Base-by-base conservation (phyloP, 2,329 filamentous ascomycete species). In the Aphanocladium album region DNA sequence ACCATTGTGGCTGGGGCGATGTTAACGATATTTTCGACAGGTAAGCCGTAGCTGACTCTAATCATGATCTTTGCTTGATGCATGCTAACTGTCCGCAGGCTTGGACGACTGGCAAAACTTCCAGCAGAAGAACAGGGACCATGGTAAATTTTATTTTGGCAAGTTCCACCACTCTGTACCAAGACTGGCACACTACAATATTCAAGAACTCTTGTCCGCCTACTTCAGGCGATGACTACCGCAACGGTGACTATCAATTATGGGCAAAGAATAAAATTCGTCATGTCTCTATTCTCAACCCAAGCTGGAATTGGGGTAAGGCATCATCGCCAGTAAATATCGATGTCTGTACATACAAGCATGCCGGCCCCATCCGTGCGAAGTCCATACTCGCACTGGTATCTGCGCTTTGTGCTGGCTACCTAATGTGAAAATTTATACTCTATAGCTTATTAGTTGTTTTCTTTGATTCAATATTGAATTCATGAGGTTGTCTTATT, bases 11-110 rank as follows among this genome's bases (percentile, higher is more conserved):
- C n/a, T 68, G 65, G 64, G 55, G 62, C 6, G 61, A 64, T 23
- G 60, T 68, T 23, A 60, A 68, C 27, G 63, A 66, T 19, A 67
- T 65, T 1, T 65, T 67, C 17, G 63, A 67, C 23, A 54, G 62
- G 63, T 66, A 62, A n/a, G 63, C 45, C 6, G 2, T 12, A 5
- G 16, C 16, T 37, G 43, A 37, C 3, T 35, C 8, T 16, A 12
- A 6, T 12, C 12, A 12, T 12, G 6, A 12, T 6, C 33, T 35
- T 35, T 39, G 35, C 35, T 39, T 39, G 16, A 25, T 14, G 21
- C 21, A 25, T 11, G 23, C 3, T 49, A 39, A 46, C 55, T 37
- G 46, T 12, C 5, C 12, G 5, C 39, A 30, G 62, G 63, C 21
- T 12, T 47, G 11, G 19, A 60, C 11, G 60, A 64, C 21, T 63